These are phyloP conservation scores for Eimeria falciformis DNA, from an alignment of 169 alveolate genomes.

Conservation along the genomic window DNA sequence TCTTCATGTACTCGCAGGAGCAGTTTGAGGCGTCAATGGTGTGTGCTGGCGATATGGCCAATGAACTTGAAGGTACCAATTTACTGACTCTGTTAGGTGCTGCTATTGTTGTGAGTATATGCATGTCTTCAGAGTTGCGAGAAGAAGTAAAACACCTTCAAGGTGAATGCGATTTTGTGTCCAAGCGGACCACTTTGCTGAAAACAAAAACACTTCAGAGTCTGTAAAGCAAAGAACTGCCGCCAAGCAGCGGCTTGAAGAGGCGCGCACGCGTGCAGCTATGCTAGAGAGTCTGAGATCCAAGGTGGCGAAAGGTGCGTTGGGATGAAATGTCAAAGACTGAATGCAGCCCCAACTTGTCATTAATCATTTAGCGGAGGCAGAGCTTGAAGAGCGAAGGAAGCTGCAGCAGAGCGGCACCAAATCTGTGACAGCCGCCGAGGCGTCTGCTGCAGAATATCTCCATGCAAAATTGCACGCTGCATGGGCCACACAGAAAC, in stretches of 20 bases:
- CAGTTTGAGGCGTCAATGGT: slow-evolving; percentile 18
- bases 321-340: neutral
- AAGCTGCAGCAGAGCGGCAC: slow-evolving; percentile 46
- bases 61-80: neutral
- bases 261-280: slow-evolving; percentile 32
- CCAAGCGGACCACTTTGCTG: too few relatives aligned
- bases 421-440: slow-evolving; percentile 63
- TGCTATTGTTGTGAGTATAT: neutral
- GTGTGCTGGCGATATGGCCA: neutral
- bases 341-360: neutral
- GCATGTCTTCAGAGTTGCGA: neutral
- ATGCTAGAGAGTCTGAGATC: slow-evolving; percentile 11
- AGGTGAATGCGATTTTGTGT: too few relatives aligned
- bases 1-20: slow-evolving; percentile 69
- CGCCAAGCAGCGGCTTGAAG: slow-evolving; percentile 49
- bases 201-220: neutral
- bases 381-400: neutral
- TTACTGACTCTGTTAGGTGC: neutral
- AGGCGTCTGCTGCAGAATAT: slow-evolving; percentile 18
- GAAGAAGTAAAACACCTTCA: slow-evolving; percentile 48
- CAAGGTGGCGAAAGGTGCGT: slow-evolving; percentile 51
- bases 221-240: slow-evolving; percentile 1
- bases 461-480: slow-evolving; percentile 65
- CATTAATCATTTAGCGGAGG: slow-evolving; percentile 21
- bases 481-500: slow-evolving; percentile 71